phyloP scores from a whole-genome alignment of 1,284 basidiomycete genomes.

The Thelephora terrestris region DNA sequence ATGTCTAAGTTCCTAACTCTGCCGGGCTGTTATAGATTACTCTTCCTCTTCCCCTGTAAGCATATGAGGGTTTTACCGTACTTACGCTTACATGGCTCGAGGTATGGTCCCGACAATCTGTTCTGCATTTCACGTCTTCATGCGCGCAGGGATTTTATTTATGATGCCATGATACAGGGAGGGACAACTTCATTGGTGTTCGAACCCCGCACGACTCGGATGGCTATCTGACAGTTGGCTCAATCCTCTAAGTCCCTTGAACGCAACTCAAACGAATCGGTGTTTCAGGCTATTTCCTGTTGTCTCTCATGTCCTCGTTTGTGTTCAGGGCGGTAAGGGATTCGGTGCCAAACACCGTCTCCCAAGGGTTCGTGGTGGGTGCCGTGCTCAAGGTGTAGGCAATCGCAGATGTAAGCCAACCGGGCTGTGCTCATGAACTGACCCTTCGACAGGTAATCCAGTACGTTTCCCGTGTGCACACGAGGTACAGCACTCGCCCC shows the following conservation, averaged over 20 bases:
- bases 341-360: conserved; percentile 46
- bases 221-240: conserved; percentile 62
- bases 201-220: conserved; percentile 45
- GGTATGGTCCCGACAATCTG: conserved; percentile 44
- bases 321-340: conserved; percentile 64
- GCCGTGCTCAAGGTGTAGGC: conserved; percentile 55
- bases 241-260: not conserved
- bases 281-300: conserved; percentile 51
- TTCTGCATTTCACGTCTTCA: conserved; percentile 49
- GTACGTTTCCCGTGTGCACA: conserved; percentile 28
- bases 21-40: conserved; percentile 52
- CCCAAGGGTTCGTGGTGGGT: conserved; percentile 63
- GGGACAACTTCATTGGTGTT: conserved; percentile 20
- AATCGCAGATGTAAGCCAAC: conserved; percentile 57
- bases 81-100: not conserved
- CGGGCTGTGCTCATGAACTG: not conserved
- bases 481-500: not conserved
- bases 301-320: conserved; percentile 56
- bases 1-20: conserved; percentile 47
- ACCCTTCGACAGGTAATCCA: conserved; percentile 33
- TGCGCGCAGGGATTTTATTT: conserved; percentile 64
- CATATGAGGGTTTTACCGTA: conserved; percentile 6
- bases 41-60: conserved; percentile 58
- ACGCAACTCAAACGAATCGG: not conserved
- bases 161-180: conserved; percentile 55